Conservation (phyloP, 352 stramenopile species). For the Phytophthora multivora region DNA sequence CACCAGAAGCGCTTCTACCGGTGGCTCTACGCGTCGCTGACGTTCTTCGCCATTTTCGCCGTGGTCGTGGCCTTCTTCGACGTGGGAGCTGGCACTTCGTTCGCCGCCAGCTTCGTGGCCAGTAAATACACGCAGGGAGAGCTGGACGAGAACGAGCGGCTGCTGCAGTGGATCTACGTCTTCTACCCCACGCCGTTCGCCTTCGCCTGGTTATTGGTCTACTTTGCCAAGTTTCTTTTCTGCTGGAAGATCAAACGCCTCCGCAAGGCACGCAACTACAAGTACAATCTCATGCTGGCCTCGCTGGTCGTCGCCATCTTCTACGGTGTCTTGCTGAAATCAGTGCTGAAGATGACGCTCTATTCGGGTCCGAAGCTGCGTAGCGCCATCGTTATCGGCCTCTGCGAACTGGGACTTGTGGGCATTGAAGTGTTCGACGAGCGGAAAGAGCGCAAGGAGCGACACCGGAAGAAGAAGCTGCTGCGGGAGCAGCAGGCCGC, state of each 20-base stretch:
- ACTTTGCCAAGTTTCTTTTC: conserved; percentile 84
- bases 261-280: conserved; percentile 79
- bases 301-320: conserved; percentile 55
- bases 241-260: conserved; percentile 78
- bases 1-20: conserved; percentile 78
- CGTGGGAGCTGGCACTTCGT: conserved; percentile 59
- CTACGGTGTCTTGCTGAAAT: conserved; percentile 61
- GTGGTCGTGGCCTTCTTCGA: conserved; percentile 78
- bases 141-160: conserved; percentile 73
- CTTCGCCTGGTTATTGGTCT: conserved; percentile 78
- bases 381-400: conserved; percentile 57
- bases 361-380: conserved; percentile 66
- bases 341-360: conserved; percentile 64
- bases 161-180: conserved; percentile 76
- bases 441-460: conserved; percentile 56
- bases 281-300: conserved; percentile 80
- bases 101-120: conserved; percentile 51
- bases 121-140: conserved; percentile 58
- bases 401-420: conserved; percentile 74
- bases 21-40: conserved; percentile 72
- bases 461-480: conserved; percentile 63
- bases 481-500: conserved; percentile 49
- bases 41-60: conserved; percentile 80
- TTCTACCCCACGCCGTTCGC: conserved; percentile 73
- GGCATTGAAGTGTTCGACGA: conserved; percentile 78